phyloP scores from a whole-genome alignment of 192 early-diverging fungal species.

The Gigaspora rosea region DNA sequence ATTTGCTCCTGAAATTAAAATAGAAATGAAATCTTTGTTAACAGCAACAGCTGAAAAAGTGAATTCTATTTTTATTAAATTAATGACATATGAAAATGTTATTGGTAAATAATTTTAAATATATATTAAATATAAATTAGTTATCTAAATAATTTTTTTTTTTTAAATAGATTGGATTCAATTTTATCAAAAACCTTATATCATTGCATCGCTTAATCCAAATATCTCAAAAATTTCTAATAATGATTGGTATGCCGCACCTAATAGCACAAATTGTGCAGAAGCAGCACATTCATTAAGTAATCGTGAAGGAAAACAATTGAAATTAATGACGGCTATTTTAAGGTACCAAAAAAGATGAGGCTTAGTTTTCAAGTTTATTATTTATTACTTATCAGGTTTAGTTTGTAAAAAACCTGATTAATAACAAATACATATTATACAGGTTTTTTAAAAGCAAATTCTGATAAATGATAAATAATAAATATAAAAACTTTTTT shows the following conservation, averaged over 20 bases:
- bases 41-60: background rate
- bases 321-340: background rate
- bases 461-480: too few relatives aligned
- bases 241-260: background rate
- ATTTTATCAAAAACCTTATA: background rate
- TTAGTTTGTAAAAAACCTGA: too few relatives aligned
- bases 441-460: too few relatives aligned
- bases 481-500: too few relatives aligned
- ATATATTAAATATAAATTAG: background rate
- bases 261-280: slow-evolving; percentile 1
- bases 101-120: background rate
- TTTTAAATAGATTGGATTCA: background rate
- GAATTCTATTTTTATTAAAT: background rate
- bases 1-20: background rate
- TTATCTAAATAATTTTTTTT: background rate
- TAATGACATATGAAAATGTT: background rate
- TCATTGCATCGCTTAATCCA: background rate
- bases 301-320: background rate
- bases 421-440: too few relatives aligned
- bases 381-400: too few relatives aligned
- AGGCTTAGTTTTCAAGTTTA: too few relatives aligned
- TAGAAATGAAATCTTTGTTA: background rate
- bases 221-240: background rate
- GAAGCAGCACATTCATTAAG: background rate
- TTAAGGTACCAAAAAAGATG: too few relatives aligned